Conservation (phyloP, 1,284 basidiomycete species). For the Ustilago crameri region DNA sequence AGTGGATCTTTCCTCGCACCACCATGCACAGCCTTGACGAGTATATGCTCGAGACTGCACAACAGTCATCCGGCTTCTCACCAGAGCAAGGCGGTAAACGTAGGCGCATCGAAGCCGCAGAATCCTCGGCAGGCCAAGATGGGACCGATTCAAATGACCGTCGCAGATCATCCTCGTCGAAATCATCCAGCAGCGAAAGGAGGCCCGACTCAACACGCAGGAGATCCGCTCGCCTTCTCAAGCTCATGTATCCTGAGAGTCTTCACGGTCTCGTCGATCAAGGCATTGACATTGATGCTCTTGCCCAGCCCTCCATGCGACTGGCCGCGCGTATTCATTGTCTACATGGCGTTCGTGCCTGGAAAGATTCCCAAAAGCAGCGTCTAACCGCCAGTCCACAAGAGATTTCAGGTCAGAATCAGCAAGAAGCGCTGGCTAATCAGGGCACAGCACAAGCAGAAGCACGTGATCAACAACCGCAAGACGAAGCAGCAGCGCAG, state of each 20-base stretch:
- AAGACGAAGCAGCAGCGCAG: not conserved
- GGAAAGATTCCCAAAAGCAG: slow-evolving; percentile 42
- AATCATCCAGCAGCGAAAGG: slow-evolving; percentile 5
- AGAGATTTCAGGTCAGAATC: slow-evolving; percentile 32
- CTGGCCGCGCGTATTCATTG: slow-evolving; percentile 46
- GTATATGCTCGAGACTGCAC: slow-evolving; percentile 15
- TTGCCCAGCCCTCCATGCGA: slow-evolving; percentile 24
- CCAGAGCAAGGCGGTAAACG: slow-evolving; percentile 22
- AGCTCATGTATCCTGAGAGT: slow-evolving; percentile 33
- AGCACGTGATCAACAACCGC: not conserved
- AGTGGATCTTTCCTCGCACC: slow-evolving; percentile 43
- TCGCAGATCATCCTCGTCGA: slow-evolving; percentile 22
- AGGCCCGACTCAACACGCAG: slow-evolving; percentile 32
- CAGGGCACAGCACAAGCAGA: slow-evolving; percentile 19
- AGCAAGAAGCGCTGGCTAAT: slow-evolving; percentile 18
- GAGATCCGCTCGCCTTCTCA: slow-evolving; percentile 38
- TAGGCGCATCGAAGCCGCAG: slow-evolving; percentile 12
- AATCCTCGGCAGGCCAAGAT: not conserved
- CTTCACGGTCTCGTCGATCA: slow-evolving; percentile 35
- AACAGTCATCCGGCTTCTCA: not conserved
- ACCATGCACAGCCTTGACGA: slow-evolving; percentile 27
- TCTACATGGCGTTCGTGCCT: slow-evolving; percentile 42
- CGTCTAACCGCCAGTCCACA: slow-evolving; percentile 39
- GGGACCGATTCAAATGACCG: slow-evolving; percentile 1
- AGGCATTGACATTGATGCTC: slow-evolving; percentile 32